These are phyloP conservation scores for Aspergillus heteromorphus DNA, from an alignment of 495 filamentous ascomycete genomes.

Conservation along the genomic window DNA sequence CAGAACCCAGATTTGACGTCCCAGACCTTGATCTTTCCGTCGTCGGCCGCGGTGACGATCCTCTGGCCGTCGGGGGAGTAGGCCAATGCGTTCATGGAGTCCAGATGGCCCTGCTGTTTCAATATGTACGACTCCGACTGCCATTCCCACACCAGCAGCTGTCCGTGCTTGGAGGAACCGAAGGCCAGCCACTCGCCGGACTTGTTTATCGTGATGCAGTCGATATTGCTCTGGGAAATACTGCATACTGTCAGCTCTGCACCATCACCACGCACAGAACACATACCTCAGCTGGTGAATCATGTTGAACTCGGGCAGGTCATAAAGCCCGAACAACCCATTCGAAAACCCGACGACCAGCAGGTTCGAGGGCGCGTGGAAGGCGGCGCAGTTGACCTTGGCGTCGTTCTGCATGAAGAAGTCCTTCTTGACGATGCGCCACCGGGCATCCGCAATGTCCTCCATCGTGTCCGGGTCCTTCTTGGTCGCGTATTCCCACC, in stretches of 20 bases:
- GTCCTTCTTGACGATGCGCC: constrained; percentile 81
- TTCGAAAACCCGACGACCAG: constrained; percentile 92
- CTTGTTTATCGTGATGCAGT: constrained; percentile 86
- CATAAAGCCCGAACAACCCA: constrained; percentile 87
- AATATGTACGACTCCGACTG: constrained; percentile 99
- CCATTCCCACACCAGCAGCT: constrained; percentile 98
- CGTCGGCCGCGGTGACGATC: constrained; percentile 88
- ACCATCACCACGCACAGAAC: not conserved
- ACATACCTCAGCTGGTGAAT: constrained; percentile 73
- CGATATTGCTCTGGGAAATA: constrained; percentile 93
- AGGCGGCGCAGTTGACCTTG: constrained; percentile 80
- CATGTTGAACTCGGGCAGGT: constrained; percentile 93
- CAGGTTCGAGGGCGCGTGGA: constrained; percentile 79
- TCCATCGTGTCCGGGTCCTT: constrained; percentile 56
- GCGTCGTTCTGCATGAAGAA: constrained; percentile 91
- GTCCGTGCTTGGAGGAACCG: constrained; percentile 91
- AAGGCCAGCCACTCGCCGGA: constrained; percentile 97
- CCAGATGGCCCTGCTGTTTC: constrained; percentile 96
- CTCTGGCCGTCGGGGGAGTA: constrained; percentile 93
- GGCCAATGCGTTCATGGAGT: constrained; percentile 87
- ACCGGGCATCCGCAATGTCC: constrained; percentile 58
- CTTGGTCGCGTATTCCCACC: constrained; percentile 55
- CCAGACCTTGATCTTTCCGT: constrained; percentile 98
- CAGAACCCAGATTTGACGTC: constrained; percentile 95
- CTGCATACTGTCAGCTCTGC: constrained; percentile 43